Conservation (phyloP, 2,329 filamentous ascomycete genomes). For the Zymoseptoria passerinii region DNA sequence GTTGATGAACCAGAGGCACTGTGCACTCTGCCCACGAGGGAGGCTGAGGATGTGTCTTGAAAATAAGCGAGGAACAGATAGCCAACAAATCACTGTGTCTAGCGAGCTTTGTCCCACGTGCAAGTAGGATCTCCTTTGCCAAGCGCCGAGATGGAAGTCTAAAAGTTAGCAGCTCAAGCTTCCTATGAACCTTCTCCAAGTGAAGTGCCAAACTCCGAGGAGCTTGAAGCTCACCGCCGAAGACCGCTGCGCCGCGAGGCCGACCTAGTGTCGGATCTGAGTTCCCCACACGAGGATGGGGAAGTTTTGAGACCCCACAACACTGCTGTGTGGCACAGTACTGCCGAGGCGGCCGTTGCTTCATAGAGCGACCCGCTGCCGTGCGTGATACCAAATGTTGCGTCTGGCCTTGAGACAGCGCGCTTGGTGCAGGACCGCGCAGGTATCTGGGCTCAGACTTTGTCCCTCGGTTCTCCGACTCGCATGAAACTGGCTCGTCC, state of each 20-base stretch:
- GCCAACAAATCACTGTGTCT: not conserved
- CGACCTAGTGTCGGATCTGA: not conserved
- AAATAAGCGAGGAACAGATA: not conserved
- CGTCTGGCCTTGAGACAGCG: not conserved
- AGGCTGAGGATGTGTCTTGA: too few species aligned
- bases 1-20: too few species aligned
- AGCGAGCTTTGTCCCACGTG: not conserved
- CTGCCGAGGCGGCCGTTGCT: not conserved
- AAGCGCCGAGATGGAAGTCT: not conserved
- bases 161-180: not conserved
- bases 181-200: not conserved
- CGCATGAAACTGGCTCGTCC: too few species aligned
- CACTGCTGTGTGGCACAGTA: not conserved
- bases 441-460: not conserved
- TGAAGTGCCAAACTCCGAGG: not conserved
- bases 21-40: too few species aligned
- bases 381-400: not conserved
- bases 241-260: not conserved
- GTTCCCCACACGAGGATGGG: not conserved
- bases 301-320: too few species aligned
- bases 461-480: not conserved
- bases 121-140: not conserved
- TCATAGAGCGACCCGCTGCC: not conserved
- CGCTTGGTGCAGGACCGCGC: too few species aligned
- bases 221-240: not conserved